Conservation (phyloP, 805 yeast species). For the Candida maris region DNA sequence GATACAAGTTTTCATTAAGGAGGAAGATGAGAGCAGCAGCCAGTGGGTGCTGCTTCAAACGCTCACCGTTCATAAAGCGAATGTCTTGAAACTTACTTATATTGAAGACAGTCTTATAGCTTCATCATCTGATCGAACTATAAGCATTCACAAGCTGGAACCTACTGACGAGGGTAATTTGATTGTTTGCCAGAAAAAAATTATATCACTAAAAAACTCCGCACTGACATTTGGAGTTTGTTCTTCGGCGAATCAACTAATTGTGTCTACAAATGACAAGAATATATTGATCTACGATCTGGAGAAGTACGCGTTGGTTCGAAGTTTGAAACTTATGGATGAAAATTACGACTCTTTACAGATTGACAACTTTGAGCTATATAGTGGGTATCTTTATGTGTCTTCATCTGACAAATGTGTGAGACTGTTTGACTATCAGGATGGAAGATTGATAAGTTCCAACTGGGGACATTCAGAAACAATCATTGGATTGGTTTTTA, state of each 20-base stretch:
- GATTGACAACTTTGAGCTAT: constrained; percentile 41
- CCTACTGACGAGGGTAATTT: constrained; percentile 14
- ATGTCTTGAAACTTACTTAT: constrained; percentile 38
- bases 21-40: neutral
- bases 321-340: constrained; percentile 40
- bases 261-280: constrained; percentile 53
- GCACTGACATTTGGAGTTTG: constrained; percentile 41
- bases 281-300: constrained; percentile 37
- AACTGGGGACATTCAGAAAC: constrained; percentile 62
- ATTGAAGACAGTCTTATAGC: constrained; percentile 38
- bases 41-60: constrained; percentile 59
- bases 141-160: constrained; percentile 47
- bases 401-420: constrained; percentile 58
- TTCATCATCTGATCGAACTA: constrained; percentile 59
- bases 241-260: constrained; percentile 34
- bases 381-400: constrained; percentile 33
- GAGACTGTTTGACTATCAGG: constrained; percentile 41
- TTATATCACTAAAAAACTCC: constrained; percentile 47
- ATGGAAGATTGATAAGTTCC: constrained; percentile 45
- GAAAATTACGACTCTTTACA: constrained; percentile 41
- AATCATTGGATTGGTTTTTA: constrained; percentile 39
- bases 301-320: constrained; percentile 32
- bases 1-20: constrained; percentile 48
- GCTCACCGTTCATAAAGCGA: constrained; percentile 55
- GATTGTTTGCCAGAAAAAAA: constrained; percentile 38